phyloP scores from a whole-genome alignment of 495 filamentous ascomycete genomes.

The Darksidea phi region DNA sequence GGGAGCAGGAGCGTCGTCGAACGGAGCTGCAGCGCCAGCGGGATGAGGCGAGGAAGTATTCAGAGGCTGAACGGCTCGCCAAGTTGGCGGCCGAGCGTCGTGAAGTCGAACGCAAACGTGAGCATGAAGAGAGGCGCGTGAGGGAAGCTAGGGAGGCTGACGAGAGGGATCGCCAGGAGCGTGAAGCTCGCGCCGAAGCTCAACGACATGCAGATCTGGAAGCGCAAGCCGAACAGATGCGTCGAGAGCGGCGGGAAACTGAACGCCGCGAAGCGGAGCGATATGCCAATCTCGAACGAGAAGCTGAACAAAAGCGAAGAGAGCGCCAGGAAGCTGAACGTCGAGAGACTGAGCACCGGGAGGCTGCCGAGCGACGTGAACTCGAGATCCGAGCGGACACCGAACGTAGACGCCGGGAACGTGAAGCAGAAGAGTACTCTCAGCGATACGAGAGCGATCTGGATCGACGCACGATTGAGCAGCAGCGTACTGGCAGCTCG shows the following conservation, averaged over 20 bases:
- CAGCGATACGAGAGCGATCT: constrained; percentile 18
- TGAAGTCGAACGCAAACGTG: constrained; percentile 12
- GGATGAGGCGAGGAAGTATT: constrained; percentile 20
- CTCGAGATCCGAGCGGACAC: constrained; percentile 17
- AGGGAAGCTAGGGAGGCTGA: constrained; percentile 30
- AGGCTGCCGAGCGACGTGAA: constrained; percentile 16
- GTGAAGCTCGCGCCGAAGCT: constrained; percentile 18
- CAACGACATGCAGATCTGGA: constrained; percentile 19
- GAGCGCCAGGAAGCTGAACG: constrained; percentile 27
- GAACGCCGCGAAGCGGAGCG: constrained; percentile 27
- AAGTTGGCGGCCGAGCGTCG: constrained; percentile 21
- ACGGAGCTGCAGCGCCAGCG: constrained; percentile 22
- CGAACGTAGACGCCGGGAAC: constrained; percentile 22
- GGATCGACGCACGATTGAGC: constrained; percentile 10
- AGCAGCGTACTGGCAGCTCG: constrained; percentile 25
- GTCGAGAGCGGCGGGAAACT: constrained; percentile 12
- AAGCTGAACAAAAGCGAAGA: constrained; percentile 27
- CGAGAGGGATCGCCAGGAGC: constrained; percentile 27
- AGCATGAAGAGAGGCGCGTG: constrained; percentile 19
- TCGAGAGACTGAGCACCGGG: constrained; percentile 20
- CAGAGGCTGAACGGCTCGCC: constrained; percentile 21
- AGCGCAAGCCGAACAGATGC: constrained; percentile 16
- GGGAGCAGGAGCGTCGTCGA: constrained; percentile 24
- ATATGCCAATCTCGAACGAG: constrained; percentile 21
- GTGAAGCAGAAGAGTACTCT: constrained; percentile 12